These are phyloP conservation scores for Elsinoe arachidis DNA, from an alignment of 2,329 filamentous ascomycete genomes.

Conservation along the genomic window DNA sequence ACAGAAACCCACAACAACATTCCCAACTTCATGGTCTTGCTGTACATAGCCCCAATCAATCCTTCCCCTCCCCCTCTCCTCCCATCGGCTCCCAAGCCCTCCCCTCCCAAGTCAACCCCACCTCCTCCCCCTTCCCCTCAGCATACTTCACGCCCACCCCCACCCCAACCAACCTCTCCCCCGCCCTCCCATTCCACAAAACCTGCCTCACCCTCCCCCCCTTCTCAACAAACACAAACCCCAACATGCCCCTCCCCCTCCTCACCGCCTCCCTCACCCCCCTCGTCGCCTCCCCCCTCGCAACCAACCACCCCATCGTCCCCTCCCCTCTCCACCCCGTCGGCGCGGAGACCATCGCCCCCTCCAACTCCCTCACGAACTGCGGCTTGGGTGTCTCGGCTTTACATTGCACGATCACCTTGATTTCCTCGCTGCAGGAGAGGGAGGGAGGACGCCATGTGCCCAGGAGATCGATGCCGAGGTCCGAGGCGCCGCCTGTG, in stretches of 20 bases:
- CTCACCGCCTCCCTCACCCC: slow-evolving; percentile 67
- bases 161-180: slow-evolving; percentile 50
- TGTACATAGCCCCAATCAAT: slow-evolving; percentile 1
- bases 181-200: slow-evolving; percentile 61
- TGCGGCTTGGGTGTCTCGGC: slow-evolving; percentile 45
- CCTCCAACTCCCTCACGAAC: slow-evolving; percentile 67
- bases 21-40: background rate
- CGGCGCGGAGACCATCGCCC: slow-evolving; percentile 66
- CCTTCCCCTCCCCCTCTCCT: background rate
- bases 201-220: slow-evolving; percentile 57
- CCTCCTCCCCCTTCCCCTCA: slow-evolving; percentile 16
- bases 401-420: slow-evolving; percentile 61
- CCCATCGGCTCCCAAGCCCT: slow-evolving; percentile 16
- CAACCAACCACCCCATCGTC: slow-evolving; percentile 63
- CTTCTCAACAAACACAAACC: slow-evolving; percentile 54
- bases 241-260: slow-evolving; percentile 60
- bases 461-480: slow-evolving; percentile 66
- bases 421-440: slow-evolving; percentile 27
- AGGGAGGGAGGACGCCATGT: slow-evolving; percentile 52
- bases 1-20: background rate
- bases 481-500: slow-evolving; percentile 58
- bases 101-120: slow-evolving; percentile 25
- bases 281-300: slow-evolving; percentile 61
- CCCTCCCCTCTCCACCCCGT: slow-evolving; percentile 58
- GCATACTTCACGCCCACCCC: slow-evolving; percentile 18